Base-by-base conservation (phyloP, 108 stramenopile genomes). In the Nitzschia inconspicua region DNA sequence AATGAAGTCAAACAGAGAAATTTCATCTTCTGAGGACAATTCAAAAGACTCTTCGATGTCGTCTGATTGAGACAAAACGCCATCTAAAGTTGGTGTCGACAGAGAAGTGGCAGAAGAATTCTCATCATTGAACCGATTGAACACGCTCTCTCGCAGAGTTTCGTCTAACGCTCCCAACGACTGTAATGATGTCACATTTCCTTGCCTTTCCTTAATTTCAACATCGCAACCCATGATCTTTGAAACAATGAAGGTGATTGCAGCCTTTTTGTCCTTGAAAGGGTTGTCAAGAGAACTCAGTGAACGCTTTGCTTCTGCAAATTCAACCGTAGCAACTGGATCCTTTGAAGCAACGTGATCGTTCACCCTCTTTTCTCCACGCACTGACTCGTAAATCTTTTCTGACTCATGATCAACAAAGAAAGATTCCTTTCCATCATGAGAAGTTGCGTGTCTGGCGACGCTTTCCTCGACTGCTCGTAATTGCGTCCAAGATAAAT, bases 211-310 rank as follows among this genome's bases (percentile, higher is more conserved):
- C 13, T 32, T 54, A 18, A 54, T 35, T 36, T 54, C 53, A 35
- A 54, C 23, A 18, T 54, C 53, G 34, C 34, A 54, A 36, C 53
- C 53, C 2, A 35, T 54, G 20, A 54, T 32, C 35, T 37, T 54
- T 37, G 53, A 36, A 36, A 37, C 53, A 18, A 54, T 35, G 16
- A 23, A 32, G 20, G 34, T 54, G 34, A 54, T 35, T 8, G 37
- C 24, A 1, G 16, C 37, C 24, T 54, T 54, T 37, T 22, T 36
- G 13, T 54, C 53, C 28, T 37, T 20, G 34, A 54, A 54, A 16
- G 8, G 11, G 19, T 1, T 35, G 1, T 22, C 3, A 2, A 36
- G 22, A 8, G 24, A 37, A 14, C 30, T 54, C 30, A 23, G 34
- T 5, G n/a, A n/a, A n/a, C n/a, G n/a, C n/a, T n/a, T n/a, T n/a